Evolutionary conservation across 495 filamentous ascomycete genomes (phyloP).

Genomic region (Neurospora discreta): DNA sequence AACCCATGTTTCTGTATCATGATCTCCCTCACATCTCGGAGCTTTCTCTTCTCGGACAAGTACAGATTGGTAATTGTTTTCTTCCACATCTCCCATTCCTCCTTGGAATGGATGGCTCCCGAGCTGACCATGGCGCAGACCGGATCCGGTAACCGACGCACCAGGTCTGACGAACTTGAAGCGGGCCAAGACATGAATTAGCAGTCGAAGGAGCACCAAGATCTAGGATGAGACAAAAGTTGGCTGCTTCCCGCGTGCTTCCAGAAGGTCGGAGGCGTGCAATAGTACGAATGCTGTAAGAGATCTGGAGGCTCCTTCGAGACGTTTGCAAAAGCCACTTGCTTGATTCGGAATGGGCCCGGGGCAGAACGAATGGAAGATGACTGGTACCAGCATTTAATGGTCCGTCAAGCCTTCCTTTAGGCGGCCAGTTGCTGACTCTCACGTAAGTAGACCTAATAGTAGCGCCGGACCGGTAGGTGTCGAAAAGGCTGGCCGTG

Average conservation of each 20-base stretch:
- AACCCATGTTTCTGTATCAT: not conserved
- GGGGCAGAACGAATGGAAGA: not conserved
- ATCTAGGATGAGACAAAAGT: not conserved
- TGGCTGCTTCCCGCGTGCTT: not conserved
- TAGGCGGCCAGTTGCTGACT: not conserved
- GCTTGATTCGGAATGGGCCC: not conserved
- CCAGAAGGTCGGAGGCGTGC: not conserved
- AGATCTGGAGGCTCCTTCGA: not conserved
- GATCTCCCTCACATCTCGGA: not conserved
- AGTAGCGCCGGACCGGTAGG: not conserved
- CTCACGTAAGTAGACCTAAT: not conserved
- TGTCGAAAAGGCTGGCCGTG: not conserved
- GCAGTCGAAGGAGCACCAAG: not conserved
- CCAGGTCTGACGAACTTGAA: not conserved
- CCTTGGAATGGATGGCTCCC: not conserved
- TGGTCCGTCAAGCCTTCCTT: not conserved
- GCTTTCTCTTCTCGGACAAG: not conserved
- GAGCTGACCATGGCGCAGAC: not conserved
- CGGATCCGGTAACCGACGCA: not conserved
- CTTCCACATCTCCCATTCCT: not conserved
- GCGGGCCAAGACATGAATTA: not conserved
- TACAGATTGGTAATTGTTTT: not conserved
- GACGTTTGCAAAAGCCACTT: not conserved
- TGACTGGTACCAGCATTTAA: not conserved
- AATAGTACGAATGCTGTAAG: not conserved